Base-by-base conservation (phyloP, 148 eudicot species). In the Agrostemma githago region DNA sequence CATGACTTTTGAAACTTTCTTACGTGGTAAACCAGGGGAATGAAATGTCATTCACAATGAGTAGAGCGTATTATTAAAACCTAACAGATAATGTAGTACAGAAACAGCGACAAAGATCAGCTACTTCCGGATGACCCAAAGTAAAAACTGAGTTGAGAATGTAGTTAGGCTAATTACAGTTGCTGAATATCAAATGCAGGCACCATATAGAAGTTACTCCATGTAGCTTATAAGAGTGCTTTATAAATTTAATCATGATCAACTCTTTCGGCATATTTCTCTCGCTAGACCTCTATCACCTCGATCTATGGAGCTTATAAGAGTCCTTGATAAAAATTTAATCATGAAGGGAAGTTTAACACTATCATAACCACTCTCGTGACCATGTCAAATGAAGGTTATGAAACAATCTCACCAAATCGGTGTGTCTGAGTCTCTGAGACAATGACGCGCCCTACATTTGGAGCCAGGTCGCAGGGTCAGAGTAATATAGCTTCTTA, bases 361-460 rank as follows among this genome's bases (percentile, higher is more conserved):
- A 42, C 26, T 17, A 17, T 42, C 70, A 8, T 17, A 67, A 42
- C 43, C 44, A 64, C 44, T 64, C 44, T 14, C 41, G 40, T 39
- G 17, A 64, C 44, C 20, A 64, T 38, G 20, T 4, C 68, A 64
- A 64, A 64, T 37, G 43, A 64, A 64, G 68, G 68, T 12, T 64
- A 51, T 51, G 56, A 51, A 51, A 51, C 56, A 10, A 51, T 15
- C 14, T 51, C 56, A 51, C 56, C 11, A 10, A 51, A 51, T 51
- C 56, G 12, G 12, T 7, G 56, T 51, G 56, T 51, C 56, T 9
- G 56, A 51, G 56, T 10, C 56, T 51, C 56, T 51, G 56, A 51
- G 56, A 51, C 56, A 12, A 12, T 51, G 56, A 10, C 56, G 12
- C 54, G 56, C 14, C 56, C 14, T 12, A 51, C 56, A 51, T 11